phyloP scores from a whole-genome alignment of 257 asterid species.

The Scutellaria galericulata region DNA sequence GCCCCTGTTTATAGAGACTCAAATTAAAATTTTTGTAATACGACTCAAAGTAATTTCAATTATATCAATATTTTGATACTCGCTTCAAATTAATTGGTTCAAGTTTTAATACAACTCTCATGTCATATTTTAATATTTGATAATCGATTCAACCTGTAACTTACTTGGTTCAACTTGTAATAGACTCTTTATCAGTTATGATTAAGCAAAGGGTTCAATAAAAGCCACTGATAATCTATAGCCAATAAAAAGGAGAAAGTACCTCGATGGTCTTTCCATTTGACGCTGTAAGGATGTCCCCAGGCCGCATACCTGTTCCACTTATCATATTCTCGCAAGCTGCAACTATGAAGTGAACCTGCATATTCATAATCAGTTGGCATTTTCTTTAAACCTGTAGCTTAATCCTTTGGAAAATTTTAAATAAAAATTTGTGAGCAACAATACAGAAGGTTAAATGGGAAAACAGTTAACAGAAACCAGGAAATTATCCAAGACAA shows the following conservation, averaged over 20 bases:
- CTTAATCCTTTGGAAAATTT: slow-evolving; percentile 3
- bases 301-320: slow-evolving; percentile 98
- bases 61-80: too few species aligned
- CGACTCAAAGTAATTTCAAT: too few species aligned
- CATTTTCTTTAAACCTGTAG: slow-evolving; percentile 19
- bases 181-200: not conserved
- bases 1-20: too few species aligned
- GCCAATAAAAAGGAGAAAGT: slow-evolving; percentile 22
- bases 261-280: slow-evolving; percentile 98
- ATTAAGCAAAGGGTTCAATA: slow-evolving; percentile 19
- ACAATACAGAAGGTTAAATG: slow-evolving; percentile 1
- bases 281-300: slow-evolving; percentile 88
- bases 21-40: too few species aligned
- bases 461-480: not conserved
- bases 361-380: slow-evolving; percentile 35
- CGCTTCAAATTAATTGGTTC: too few species aligned
- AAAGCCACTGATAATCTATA: not conserved
- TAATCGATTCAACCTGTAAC: too few species aligned
- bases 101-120: too few species aligned
- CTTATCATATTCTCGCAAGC: slow-evolving; percentile 98
- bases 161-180: too few species aligned
- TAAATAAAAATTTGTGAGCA: not conserved
- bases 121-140: too few species aligned
- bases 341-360: slow-evolving; percentile 96
- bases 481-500: slow-evolving; percentile 23